Evolutionary conservation across 345 rosid species (phyloP), one percentile per base, ranked within the genome.

Genomic region (Salix suchowensis): DNA sequence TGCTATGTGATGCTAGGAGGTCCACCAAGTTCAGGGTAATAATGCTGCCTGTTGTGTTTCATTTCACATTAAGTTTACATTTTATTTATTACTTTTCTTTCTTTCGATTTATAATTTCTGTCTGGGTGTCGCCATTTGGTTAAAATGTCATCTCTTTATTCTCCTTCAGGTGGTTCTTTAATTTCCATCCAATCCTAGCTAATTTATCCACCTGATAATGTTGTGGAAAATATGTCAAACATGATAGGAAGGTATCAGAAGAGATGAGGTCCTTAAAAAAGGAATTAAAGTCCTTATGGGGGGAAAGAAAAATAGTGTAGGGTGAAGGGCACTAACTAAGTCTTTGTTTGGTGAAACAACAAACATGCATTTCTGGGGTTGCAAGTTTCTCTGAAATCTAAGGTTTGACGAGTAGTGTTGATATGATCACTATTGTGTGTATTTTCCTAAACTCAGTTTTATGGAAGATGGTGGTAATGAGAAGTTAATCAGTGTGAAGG

Each of bases 221-320:
- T 66, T 78, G 73, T 76, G 65, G 84, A 70, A 70, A 24, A 30
- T 61, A 5, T 77, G 44, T 28, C 73, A 77, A 42, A 54, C 30
- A 70, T 58, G n/a, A n/a, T 30, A 65, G 37, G 68, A 30, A 58
- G 65, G 70, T 39, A 74, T 68, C 58, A 39, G 67, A 68, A 74
- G 71, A 67, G 79, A 74, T 61, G 44, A 36, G 46, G 68, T 52
- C 28, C 55, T 16, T 52, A 52, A 19, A 65, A 65, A 40, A 61
- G 65, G 12, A 58, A 65, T 12, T 14, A 44, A 44, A 44, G 50
- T 74, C 58, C 9, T 34, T 18, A 44, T 1, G 11, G 37, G 37
- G 50, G 40, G 26, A n/a, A 64, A 69, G 11, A 37, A 23, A 50
- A 24, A 37, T 39, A 64, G 2, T 24, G 46, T 32, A 58, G 3